Percentiles rank a stretch among this genome's conserved stretches.
Evolutionary conservation across 495 filamentous ascomycete genomes (phyloP).

Genomic region (Rhypophila decipiens): DNA sequence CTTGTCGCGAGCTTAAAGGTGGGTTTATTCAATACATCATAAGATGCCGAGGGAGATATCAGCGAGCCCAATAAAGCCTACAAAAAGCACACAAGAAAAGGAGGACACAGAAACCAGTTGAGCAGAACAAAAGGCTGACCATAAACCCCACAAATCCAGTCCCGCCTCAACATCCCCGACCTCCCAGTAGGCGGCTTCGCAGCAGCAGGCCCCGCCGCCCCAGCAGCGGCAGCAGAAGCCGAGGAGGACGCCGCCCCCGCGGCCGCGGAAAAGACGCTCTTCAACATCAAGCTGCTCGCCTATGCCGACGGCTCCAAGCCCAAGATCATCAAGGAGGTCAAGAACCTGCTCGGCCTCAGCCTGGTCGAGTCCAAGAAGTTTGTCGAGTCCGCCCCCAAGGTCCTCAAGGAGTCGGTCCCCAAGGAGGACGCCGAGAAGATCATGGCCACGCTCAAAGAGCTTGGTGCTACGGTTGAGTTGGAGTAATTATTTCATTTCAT

Average conservation of each 20-base stretch:
- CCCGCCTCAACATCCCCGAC: constrained; percentile 95
- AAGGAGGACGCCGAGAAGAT: constrained; percentile 99
- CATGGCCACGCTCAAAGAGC: constrained; percentile 80
- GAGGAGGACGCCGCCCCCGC: constrained; percentile 84
- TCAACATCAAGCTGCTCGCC: constrained; percentile 85
- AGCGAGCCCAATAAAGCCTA: too few species aligned
- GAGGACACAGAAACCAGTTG: too few species aligned
- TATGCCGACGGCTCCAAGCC: constrained; percentile 87
- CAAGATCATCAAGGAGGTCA: constrained; percentile 99
- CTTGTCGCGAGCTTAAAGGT: constrained; percentile 88
- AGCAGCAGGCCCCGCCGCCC: constrained; percentile 46
- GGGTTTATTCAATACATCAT: too few species aligned
- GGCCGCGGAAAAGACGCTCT: constrained; percentile 90
- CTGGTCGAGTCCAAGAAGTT: constrained; percentile 99
- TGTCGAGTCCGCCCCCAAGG: constrained; percentile 94
- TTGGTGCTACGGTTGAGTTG: constrained; percentile 83
- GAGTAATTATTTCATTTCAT: too few species aligned
- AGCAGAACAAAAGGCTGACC: too few species aligned
- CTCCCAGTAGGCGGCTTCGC: constrained; percentile 84
- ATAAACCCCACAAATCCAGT: constrained; percentile 53
- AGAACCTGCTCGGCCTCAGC: constrained; percentile 87
- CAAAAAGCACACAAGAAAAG: too few species aligned
- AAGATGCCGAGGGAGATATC: too few species aligned
- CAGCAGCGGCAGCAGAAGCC: constrained; percentile 57
- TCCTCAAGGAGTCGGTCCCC: constrained; percentile 94